Base-by-base conservation (phyloP, 2,329 filamentous ascomycete genomes). In the Corinectria fuckeliana region DNA sequence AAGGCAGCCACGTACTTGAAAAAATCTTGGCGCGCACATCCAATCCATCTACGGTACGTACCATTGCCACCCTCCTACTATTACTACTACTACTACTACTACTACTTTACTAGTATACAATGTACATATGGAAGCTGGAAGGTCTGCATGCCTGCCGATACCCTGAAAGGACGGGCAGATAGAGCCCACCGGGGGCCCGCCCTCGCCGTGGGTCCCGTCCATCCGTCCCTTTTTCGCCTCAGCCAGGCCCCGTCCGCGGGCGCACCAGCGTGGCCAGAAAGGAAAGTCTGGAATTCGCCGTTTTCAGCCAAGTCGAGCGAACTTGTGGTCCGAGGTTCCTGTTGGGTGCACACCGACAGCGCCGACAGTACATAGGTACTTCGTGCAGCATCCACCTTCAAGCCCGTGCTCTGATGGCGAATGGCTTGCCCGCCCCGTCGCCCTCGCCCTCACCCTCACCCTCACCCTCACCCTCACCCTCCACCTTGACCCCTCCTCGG, bases 261-360 rank as follows among this genome's bases (percentile, higher is more conserved):
- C 50, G 56, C 50, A 59, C 49, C 28, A 25, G 18, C n/a, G n/a
- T 21, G 25, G 54, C 41, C 54, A 51, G 34, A 44, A 54, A 42
- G 21, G 23, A 45, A 45, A 20, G 41, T 53, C 50, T 54, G 42
- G 55, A 48, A 54, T 48, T 44, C n/a, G 21, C 36, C n/a, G 53
- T 54, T 36, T 49, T 25, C 34, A 25, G 48, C 23, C 21, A 56
- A n/a, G n/a, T n/a, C 60, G 52, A 59, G 51, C 45, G 44, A n/a
- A 51, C 54, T 60, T 55, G 44, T 58, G 49, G 44, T 41, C 55
- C n/a, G n/a, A n/a, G n/a, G 56, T 60, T 60, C 59, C 51, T 30
- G 59, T 57, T 62, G 59, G 62, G 59, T 36, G 45, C 59, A 60
- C 59, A 60, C 60, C 59, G 56, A 64, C 42, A 16, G n/a, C 28